Conservation (phyloP, 495 filamentous ascomycete genomes). For the Patellaria atrata region DNA sequence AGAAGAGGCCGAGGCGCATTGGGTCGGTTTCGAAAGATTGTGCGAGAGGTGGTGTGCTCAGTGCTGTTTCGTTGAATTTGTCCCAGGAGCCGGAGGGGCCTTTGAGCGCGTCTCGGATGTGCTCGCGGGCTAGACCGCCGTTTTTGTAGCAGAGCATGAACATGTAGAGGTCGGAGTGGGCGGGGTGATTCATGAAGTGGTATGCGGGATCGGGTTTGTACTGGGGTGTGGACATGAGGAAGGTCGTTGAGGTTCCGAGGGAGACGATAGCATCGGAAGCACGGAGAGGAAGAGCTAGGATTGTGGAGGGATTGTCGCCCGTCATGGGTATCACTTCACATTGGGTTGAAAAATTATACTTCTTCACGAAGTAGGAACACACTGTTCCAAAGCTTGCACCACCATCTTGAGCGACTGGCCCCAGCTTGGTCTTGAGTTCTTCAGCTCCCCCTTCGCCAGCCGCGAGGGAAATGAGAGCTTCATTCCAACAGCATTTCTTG, state of each 20-base stretch:
- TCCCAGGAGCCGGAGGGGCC: conserved; percentile 44
- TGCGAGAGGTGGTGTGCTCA: conserved; percentile 50
- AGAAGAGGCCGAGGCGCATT: conserved; percentile 80
- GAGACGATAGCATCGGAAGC: conserved; percentile 86
- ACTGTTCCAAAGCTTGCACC: conserved; percentile 63
- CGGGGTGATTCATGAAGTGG: conserved; percentile 35
- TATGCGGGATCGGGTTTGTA: conserved; percentile 72
- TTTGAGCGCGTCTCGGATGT: conserved; percentile 60
- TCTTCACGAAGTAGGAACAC: conserved; percentile 55
- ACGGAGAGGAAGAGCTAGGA: conserved; percentile 73
- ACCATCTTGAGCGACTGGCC: conserved; percentile 63
- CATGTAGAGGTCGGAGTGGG: conserved; percentile 40
- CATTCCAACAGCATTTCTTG: conserved; percentile 52
- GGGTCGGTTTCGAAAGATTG: conserved; percentile 30
- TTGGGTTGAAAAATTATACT: conserved; percentile 61
- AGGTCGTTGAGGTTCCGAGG: conserved; percentile 88
- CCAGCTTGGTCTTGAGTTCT: conserved; percentile 65
- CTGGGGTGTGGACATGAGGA: conserved; percentile 84
- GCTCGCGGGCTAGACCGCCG: conserved; percentile 81
- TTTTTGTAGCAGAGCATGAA: conserved; percentile 99
- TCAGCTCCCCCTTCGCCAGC: conserved; percentile 52
- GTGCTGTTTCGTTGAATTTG: conserved; percentile 57
- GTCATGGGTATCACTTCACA: conserved; percentile 77
- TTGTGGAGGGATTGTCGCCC: conserved; percentile 91
- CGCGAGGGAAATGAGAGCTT: conserved; percentile 59